These are phyloP conservation scores for Oryza nivara DNA, from an alignment of 176 grass and related monocot species.

Conservation along the genomic window DNA sequence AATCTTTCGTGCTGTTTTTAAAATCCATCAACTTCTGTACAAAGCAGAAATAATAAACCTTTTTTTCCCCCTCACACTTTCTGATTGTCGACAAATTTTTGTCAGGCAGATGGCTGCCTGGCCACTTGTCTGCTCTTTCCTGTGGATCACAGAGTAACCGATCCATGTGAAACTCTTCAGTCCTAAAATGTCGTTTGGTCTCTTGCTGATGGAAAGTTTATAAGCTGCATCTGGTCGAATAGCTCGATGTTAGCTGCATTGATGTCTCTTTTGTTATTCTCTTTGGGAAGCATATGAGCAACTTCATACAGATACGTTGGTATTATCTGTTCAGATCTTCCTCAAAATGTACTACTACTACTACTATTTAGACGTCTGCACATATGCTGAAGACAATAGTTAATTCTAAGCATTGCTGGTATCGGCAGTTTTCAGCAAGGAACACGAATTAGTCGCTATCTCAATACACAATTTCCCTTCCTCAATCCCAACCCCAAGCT, in stretches of 20 bases:
- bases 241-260: constrained; percentile 3
- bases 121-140: background rate
- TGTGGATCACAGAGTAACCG: background rate
- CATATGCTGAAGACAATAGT: background rate
- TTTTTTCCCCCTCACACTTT: background rate
- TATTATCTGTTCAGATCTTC: background rate
- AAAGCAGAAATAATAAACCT: constrained; percentile 26
- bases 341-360: background rate
- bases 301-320: background rate
- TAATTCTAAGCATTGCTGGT: background rate
- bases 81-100: background rate
- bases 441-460: background rate
- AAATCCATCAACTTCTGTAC: background rate
- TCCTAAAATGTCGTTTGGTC: background rate
- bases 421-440: background rate
- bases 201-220: background rate
- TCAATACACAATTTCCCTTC: background rate
- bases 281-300: background rate
- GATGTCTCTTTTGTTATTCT: background rate
- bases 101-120: background rate
- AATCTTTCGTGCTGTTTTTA: constrained; percentile 10
- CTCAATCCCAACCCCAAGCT: background rate
- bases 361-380: background rate
- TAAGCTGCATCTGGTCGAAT: background rate
- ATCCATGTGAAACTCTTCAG: background rate